Percentiles rank a stretch among this genome's conserved stretches.
These are phyloP conservation scores for Scalesia atractyloides DNA, from an alignment of 129 eudicot species.

Conservation along the genomic window DNA sequence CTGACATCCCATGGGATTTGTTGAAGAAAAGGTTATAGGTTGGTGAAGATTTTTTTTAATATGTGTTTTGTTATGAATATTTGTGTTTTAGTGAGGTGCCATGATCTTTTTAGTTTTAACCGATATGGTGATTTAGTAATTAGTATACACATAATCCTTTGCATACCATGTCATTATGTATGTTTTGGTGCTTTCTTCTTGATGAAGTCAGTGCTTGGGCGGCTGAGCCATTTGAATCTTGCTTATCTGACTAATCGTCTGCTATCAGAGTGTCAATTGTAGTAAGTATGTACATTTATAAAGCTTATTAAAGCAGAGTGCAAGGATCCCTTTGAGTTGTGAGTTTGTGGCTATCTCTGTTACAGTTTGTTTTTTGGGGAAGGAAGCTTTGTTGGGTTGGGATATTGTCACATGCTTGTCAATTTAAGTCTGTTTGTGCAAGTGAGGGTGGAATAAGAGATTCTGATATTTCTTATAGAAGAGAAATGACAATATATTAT, in stretches of 20 bases:
- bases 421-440: neutral
- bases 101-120: neutral
- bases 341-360: neutral
- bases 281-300: neutral
- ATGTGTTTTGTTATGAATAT: neutral
- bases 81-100: neutral
- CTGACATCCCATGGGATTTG: neutral
- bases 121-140: neutral
- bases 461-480: neutral
- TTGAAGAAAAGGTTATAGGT: neutral
- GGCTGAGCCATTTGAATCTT: neutral
- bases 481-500: neutral
- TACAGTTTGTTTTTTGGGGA: neutral
- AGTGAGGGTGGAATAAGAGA: neutral
- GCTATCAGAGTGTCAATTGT: neutral
- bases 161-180: neutral
- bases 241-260: neutral
- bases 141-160: neutral
- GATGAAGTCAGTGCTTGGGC: neutral
- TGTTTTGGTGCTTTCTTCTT: neutral
- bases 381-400: slow-evolving; percentile 1
- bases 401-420: neutral
- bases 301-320: neutral
- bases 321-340: neutral
- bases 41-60: neutral